Evolutionary conservation across 1,139 yeast genomes (phyloP), one percentile per base, ranked within the genome.

Genomic region (Kurtzmaniella quercitrusa): DNA sequence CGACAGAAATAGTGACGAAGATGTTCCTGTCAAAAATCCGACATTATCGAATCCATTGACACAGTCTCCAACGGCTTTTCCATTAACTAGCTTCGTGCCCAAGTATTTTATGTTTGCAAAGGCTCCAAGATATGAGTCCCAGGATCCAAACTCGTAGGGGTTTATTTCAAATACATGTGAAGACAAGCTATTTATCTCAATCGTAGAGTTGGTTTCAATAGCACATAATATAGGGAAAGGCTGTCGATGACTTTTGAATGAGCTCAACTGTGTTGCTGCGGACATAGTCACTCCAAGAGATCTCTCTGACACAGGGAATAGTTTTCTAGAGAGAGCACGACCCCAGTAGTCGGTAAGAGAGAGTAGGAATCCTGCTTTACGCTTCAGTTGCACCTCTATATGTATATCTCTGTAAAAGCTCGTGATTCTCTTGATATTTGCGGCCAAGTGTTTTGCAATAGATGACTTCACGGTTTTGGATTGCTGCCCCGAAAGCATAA

Each of bases 281-380:
- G 68, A 52, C 3, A 63, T 48, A 3, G 64, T 60, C 1, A 48
- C 51, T 0, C 77, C 75, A 3, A 77, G 67, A 3, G 71, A 56
- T 44, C 73, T 57, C 16, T 60, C 63, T 10, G 57, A 45, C 10
- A 64, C 58, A 1, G 72, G 65, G 44, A 77, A 79, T 27, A 79
- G 64, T 33, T 65, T 65, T 48, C 72, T 65, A 1, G 81, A 67
- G 29, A 84, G 59, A 1, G 85, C 84, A 48, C 82, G 66, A 0
- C 87, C 88, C 82, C 84, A 81, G 46, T 82, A 75, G 56, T 84
- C 90, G 1, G 86, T 79, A 34, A 83, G 66, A 0, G 87, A 77
- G 1, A 82, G 63, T 16, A 73, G 72, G 49, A 72, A 80, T 1
- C 88, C 88, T 1, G 71, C 68, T 9, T 58, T 45, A 48, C 72